Conservation (phyloP, 805 yeast species). For the Hanseniaspora pseudoguilliermondii region DNA sequence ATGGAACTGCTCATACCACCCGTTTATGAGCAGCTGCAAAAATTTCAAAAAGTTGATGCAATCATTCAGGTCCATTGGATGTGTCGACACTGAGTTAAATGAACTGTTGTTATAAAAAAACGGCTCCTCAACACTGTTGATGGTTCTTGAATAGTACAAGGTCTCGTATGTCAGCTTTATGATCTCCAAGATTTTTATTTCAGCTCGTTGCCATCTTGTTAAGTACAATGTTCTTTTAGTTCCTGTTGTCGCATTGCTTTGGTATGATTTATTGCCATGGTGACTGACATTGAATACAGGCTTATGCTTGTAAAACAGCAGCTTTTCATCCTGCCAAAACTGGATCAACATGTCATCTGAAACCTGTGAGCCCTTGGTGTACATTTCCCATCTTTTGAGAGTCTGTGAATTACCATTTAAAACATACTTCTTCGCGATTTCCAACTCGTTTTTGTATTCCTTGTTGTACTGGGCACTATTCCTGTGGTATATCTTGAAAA, state of each 20-base stretch:
- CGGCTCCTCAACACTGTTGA: slow-evolving; percentile 6
- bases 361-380: background rate
- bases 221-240: slow-evolving; percentile 40
- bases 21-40: slow-evolving; percentile 61
- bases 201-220: slow-evolving; percentile 48
- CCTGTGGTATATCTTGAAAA: slow-evolving; percentile 3
- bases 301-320: slow-evolving; percentile 19
- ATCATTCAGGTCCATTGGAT: slow-evolving; percentile 39
- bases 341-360: slow-evolving; percentile 23
- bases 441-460: slow-evolving; percentile 1
- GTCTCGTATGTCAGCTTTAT: slow-evolving; percentile 75
- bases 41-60: slow-evolving; percentile 60
- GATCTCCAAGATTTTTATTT: slow-evolving; percentile 64
- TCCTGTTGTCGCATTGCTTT: slow-evolving; percentile 12
- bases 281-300: slow-evolving; percentile 3
- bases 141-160: slow-evolving; percentile 35
- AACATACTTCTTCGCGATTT: slow-evolving; percentile 18
- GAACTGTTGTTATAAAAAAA: slow-evolving; percentile 6
- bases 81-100: slow-evolving; percentile 8
- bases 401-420: slow-evolving; percentile 25
- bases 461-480: background rate
- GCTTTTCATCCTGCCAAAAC: slow-evolving; percentile 26
- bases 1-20: slow-evolving; percentile 60
- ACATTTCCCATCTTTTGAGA: slow-evolving; percentile 13
- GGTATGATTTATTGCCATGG: slow-evolving; percentile 13